Evolutionary conservation across 345 rosid species (phyloP).

Genomic region (Zanthoxylum bungeanum): DNA sequence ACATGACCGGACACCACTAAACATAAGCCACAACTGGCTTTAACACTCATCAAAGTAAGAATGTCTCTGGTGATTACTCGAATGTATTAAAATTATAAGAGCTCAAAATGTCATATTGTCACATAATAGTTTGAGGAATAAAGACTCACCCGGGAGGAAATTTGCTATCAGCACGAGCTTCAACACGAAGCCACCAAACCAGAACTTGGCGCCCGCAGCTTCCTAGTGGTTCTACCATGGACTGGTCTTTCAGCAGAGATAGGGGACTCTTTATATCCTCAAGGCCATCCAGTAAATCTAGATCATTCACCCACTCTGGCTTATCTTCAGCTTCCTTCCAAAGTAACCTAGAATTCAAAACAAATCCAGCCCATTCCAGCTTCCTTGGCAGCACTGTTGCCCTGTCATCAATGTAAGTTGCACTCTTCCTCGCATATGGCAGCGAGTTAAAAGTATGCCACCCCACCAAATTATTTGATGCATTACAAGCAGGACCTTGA

Average conservation of each 20-base stretch:
- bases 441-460: constrained; percentile 81
- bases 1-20: constrained; percentile 4
- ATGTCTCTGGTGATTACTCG: neutral
- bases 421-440: constrained; percentile 63
- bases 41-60: neutral
- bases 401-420: constrained; percentile 69
- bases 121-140: neutral
- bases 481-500: constrained; percentile 97
- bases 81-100: neutral
- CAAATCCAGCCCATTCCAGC: constrained; percentile 97
- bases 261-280: constrained; percentile 72
- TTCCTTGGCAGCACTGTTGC: constrained; percentile 81
- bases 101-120: neutral
- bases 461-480: constrained; percentile 59
- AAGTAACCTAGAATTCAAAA: constrained; percentile 80
- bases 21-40: neutral
- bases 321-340: constrained; percentile 72
- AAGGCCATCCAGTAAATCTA: constrained; percentile 39
- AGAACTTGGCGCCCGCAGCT: constrained; percentile 88
- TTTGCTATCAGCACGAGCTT: constrained; percentile 99
- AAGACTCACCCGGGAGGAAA: constrained; percentile 85
- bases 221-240: constrained; percentile 89
- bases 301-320: constrained; percentile 82
- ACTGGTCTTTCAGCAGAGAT: constrained; percentile 61
- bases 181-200: constrained; percentile 99